A percentile compares a stretch with the other conserved stretches of the same genome.
These are phyloP conservation scores for Epichloe uncinata DNA, from an alignment of 2,329 filamentous ascomycete genomes.

Conservation along the genomic window DNA sequence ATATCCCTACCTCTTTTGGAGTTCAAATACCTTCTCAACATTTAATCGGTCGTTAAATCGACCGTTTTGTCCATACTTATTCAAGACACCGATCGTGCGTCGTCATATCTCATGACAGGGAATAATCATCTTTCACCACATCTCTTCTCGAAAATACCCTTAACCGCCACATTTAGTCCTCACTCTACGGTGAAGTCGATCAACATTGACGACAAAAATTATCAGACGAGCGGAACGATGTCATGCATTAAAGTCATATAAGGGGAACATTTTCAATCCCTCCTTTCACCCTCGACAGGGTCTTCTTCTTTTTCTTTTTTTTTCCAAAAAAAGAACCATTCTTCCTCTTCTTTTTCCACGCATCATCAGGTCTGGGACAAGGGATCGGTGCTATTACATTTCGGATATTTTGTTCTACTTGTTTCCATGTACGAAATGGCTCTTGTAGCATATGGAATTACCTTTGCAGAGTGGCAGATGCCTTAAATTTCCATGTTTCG, in stretches of 20 bases:
- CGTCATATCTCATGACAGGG: background rate
- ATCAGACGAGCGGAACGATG: background rate
- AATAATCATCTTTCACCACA: background rate
- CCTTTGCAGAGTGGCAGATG: background rate
- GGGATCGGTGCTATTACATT: background rate
- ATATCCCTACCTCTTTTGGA: slow-evolving; percentile 18
- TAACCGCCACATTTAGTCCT: background rate
- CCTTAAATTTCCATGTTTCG: too few species aligned
- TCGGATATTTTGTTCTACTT: background rate
- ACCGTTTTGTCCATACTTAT: background rate
- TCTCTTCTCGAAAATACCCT: background rate
- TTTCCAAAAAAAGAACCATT: background rate
- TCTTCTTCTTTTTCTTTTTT: background rate
- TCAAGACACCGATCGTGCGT: slow-evolving; percentile 5
- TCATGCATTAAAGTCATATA: background rate
- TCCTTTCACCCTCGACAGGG: background rate
- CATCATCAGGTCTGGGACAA: background rate
- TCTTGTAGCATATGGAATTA: background rate
- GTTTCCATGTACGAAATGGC: slow-evolving; percentile 1
- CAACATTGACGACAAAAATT: background rate
- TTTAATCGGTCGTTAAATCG: background rate
- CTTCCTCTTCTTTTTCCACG: background rate
- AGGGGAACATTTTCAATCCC: background rate
- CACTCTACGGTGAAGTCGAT: background rate
- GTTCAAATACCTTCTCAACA: slow-evolving; percentile 14